These are phyloP conservation scores for Penicillium paneum DNA, from an alignment of 2,329 filamentous ascomycete species.

Conservation along the genomic window DNA sequence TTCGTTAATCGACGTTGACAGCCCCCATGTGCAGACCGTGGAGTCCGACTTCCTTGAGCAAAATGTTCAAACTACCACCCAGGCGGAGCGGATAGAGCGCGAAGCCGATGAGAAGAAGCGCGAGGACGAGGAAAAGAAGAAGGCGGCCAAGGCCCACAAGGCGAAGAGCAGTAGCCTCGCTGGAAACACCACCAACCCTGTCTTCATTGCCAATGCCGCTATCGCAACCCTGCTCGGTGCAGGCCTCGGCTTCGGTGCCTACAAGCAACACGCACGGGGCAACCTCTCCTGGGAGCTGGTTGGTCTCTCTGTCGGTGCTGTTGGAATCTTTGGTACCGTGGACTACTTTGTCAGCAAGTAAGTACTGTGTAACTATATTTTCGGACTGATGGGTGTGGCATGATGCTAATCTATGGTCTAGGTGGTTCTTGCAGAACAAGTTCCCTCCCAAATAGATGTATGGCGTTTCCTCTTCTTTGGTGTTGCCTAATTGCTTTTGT, in stretches of 20 bases:
- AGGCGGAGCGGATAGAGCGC: conserved; percentile 45
- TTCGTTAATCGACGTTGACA: conserved; percentile 48
- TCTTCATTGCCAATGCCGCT: conserved; percentile 47
- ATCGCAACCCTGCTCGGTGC: conserved; percentile 41
- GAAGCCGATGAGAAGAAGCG: conserved; percentile 30
- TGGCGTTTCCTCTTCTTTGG: neutral
- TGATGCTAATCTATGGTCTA: conserved; percentile 24
- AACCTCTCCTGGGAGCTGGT: conserved; percentile 48
- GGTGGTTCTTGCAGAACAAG: conserved; percentile 52
- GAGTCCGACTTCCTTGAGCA: conserved; percentile 43
- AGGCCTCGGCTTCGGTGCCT: conserved; percentile 48
- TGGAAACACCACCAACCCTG: conserved; percentile 46
- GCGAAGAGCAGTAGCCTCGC: conserved; percentile 36
- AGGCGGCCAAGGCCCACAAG: conserved; percentile 31
- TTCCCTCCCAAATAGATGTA: conserved; percentile 46
- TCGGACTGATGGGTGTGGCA: neutral
- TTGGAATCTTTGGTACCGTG: conserved; percentile 44
- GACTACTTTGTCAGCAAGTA: conserved; percentile 53
- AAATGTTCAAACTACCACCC: conserved; percentile 45
- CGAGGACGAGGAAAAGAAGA: conserved; percentile 22
- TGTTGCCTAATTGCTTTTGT: conserved; percentile 9
- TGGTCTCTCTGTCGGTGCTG: conserved; percentile 42
- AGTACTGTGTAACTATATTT: conserved; percentile 20
- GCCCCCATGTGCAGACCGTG: conserved; percentile 45
- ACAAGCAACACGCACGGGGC: conserved; percentile 46